These are phyloP conservation scores for Mucor circinelloides DNA, from an alignment of 371 early-diverging fungal species.

Conservation along the genomic window DNA sequence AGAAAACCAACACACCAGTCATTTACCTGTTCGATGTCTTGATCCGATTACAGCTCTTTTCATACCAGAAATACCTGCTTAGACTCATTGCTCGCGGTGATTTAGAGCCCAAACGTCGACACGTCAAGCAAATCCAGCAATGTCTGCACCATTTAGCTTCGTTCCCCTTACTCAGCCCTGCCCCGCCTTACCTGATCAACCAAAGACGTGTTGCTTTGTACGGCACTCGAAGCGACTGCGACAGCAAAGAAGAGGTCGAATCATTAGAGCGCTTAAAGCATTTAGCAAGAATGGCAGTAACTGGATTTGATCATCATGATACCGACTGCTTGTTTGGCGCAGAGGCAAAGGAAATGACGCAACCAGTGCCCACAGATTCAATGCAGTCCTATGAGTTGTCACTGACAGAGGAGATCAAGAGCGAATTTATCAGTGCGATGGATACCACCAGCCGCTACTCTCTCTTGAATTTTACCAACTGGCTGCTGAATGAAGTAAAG, in stretches of 20 bases:
- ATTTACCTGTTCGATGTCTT: conserved; percentile 60
- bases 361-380: conserved; percentile 46
- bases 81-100: conserved; percentile 72
- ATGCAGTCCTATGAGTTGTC: conserved; percentile 38
- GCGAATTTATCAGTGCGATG: conserved; percentile 36
- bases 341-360: conserved; percentile 54
- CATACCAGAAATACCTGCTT: conserved; percentile 63
- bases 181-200: conserved; percentile 54
- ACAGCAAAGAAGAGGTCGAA: conserved; percentile 26
- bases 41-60: conserved; percentile 59
- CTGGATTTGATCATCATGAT: conserved; percentile 25
- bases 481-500: conserved; percentile 63
- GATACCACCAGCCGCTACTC: conserved; percentile 51
- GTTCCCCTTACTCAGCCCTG: conserved; percentile 50
- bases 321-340: conserved; percentile 31
- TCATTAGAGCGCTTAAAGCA: conserved; percentile 31
- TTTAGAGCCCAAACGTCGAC: conserved; percentile 46
- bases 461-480: conserved; percentile 55
- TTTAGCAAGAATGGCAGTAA: conserved; percentile 30
- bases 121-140: conserved; percentile 43
- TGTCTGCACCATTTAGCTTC: conserved; percentile 58
- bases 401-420: conserved; percentile 33
- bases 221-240: conserved; percentile 30
- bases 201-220: conserved; percentile 58
- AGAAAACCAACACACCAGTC: conserved; percentile 16